Evolutionary conservation across 2,329 filamentous ascomycete species (phyloP).

Genomic region (Fusarium agapanthi): DNA sequence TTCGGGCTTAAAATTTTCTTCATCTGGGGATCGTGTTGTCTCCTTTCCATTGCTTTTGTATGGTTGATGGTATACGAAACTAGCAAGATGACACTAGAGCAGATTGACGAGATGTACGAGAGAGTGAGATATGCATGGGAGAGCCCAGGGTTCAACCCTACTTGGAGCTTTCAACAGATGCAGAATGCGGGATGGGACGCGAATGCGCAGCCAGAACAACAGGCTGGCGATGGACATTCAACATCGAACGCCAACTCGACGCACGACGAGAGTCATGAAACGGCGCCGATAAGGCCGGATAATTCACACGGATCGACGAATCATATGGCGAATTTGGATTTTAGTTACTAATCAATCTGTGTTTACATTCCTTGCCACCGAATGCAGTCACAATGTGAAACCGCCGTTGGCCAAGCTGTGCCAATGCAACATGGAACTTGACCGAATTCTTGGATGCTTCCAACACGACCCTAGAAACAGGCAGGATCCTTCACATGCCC

Average conservation of each 20-base stretch:
- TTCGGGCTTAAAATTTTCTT: slow-evolving; percentile 81
- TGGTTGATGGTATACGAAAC: slow-evolving; percentile 81
- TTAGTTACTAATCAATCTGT: slow-evolving; percentile 62
- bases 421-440: neutral
- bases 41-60: slow-evolving; percentile 76
- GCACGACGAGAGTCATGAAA: neutral
- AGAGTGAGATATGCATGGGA: slow-evolving; percentile 75
- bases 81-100: slow-evolving; percentile 77
- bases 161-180: slow-evolving; percentile 75
- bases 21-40: slow-evolving; percentile 80
- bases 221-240: slow-evolving; percentile 8
- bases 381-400: neutral
- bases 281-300: neutral
- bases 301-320: slow-evolving; percentile 62
- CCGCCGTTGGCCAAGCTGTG: neutral
- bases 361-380: neutral
- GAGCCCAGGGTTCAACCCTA: slow-evolving; percentile 71
- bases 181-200: slow-evolving; percentile 67
- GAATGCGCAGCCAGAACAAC: slow-evolving; percentile 56
- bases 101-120: slow-evolving; percentile 83
- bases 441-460: neutral
- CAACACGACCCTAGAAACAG: neutral
- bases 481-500: neutral
- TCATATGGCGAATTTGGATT: slow-evolving; percentile 68
- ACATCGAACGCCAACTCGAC: slow-evolving; percentile 33